These are phyloP conservation scores for Henckelia pumila DNA, from an alignment of 257 asterid genomes.

Conservation along the genomic window DNA sequence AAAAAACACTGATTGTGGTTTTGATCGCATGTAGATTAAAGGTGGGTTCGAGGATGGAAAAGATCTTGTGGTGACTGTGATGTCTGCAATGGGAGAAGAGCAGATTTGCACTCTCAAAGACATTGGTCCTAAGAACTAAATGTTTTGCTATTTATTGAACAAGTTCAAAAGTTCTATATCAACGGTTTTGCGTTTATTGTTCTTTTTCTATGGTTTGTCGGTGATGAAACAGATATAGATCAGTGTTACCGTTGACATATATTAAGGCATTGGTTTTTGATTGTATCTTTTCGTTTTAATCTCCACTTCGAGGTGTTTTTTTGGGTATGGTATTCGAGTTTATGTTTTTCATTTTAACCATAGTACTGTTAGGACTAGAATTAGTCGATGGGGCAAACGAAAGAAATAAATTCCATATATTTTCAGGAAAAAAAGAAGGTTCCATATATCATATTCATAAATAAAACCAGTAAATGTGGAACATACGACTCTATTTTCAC, in stretches of 20 bases:
- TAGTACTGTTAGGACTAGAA: neutral
- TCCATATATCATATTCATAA: no score
- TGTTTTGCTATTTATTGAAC: neutral
- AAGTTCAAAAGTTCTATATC: neutral
- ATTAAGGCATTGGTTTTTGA: neutral
- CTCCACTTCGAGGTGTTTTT: neutral
- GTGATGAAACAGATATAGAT: conserved; percentile 1
- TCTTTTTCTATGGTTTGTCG: neutral
- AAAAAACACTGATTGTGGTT: neutral
- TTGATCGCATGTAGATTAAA: conserved; percentile 23
- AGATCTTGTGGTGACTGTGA: conserved; percentile 33
- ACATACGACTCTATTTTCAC: no score
- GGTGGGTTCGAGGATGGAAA: conserved; percentile 33
- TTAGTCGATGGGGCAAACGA: no score
- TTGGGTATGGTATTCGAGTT: neutral
- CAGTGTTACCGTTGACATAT: neutral
- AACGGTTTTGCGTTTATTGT: neutral
- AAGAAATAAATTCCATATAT: no score
- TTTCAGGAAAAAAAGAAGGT: no score
- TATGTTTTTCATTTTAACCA: neutral
- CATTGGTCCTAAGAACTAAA: conserved; percentile 30
- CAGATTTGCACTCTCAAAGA: conserved; percentile 33
- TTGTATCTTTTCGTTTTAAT: neutral
- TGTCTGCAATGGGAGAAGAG: conserved; percentile 31
- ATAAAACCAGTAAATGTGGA: no score